Evolutionary conservation across 352 stramenopile species (phyloP).

Genomic region (Pythium periplocum): DNA sequence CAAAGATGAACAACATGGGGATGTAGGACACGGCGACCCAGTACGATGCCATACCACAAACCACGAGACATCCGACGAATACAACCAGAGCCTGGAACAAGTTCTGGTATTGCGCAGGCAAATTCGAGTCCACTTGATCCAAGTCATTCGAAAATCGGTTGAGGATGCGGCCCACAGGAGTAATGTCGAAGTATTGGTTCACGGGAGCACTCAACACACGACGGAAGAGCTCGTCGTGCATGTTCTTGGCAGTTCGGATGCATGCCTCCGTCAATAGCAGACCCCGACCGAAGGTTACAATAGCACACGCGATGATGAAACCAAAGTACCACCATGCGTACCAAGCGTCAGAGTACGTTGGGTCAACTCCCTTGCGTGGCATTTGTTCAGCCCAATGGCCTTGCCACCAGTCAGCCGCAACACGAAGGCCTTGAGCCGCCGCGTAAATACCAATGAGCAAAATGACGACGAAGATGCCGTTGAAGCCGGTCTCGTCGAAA

Average conservation of each 20-base stretch:
- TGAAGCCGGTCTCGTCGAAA: constrained; percentile 25
- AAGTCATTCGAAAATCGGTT: constrained; percentile 64
- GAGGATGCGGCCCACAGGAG: constrained; percentile 55
- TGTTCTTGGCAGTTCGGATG: constrained; percentile 28
- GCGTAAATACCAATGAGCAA: constrained; percentile 15
- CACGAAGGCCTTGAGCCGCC: constrained; percentile 13
- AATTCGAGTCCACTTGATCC: constrained; percentile 44
- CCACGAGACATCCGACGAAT: constrained; percentile 24
- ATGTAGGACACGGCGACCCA: constrained; percentile 50
- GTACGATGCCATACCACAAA: constrained; percentile 32
- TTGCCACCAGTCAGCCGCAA: constrained; percentile 19
- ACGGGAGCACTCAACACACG: constrained; percentile 43
- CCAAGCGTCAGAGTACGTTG: constrained; percentile 17
- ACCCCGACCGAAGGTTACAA: constrained; percentile 19
- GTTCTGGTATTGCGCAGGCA: constrained; percentile 36
- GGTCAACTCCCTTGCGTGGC: constrained; percentile 6
- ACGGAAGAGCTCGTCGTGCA: constrained; percentile 44
- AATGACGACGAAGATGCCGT: constrained; percentile 17
- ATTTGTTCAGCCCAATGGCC: constrained; percentile 25
- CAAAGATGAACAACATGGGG: constrained; percentile 43
- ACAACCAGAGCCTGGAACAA: constrained; percentile 28
- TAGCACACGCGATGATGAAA: constrained; percentile 23
- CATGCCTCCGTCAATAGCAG: constrained; percentile 34
- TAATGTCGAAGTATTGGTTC: constrained; percentile 65
- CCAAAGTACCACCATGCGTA: constrained; percentile 38